Conservation (phyloP, 345 rosid species). For the Ailanthus altissimus region DNA sequence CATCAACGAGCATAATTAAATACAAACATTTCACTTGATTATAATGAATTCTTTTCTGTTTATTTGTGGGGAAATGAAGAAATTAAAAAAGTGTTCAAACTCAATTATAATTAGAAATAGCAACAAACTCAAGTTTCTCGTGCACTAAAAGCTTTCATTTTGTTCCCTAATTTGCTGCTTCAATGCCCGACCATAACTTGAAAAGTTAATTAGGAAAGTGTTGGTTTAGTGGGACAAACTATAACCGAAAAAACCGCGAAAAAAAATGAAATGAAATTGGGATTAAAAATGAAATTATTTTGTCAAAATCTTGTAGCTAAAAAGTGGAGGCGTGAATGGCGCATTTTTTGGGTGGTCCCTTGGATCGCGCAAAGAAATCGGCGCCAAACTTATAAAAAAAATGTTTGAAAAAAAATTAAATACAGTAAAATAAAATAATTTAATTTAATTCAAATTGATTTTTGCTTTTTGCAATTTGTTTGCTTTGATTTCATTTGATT, state of each 20-base stretch:
- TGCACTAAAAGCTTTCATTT: slow-evolving; percentile 3
- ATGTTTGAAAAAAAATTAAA: background rate
- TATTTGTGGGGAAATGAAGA: no score
- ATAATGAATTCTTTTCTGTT: no score
- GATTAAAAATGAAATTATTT: background rate
- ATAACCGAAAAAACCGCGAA: slow-evolving; percentile 20
- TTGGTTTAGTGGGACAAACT: background rate
- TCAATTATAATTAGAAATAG: background rate
- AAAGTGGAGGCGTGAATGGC: slow-evolving; percentile 45
- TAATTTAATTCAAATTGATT: background rate
- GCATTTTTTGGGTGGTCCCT: slow-evolving; percentile 28
- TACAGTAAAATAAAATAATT: no score
- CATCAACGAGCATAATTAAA: background rate
- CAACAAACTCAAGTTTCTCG: background rate
- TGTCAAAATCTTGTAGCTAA: slow-evolving; percentile 10
- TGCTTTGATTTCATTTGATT: background rate
- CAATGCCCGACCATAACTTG: background rate
- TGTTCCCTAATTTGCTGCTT: background rate
- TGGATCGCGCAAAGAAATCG: slow-evolving; percentile 48
- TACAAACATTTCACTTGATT: background rate
- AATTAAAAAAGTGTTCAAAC: background rate
- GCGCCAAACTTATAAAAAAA: slow-evolving; percentile 31
- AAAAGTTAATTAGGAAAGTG: background rate
- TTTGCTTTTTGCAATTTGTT: slow-evolving; percentile 10
- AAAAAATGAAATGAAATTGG: background rate